phyloP scores from a whole-genome alignment of 1,284 basidiomycete species.

The Leucoagaricus sp. region DNA sequence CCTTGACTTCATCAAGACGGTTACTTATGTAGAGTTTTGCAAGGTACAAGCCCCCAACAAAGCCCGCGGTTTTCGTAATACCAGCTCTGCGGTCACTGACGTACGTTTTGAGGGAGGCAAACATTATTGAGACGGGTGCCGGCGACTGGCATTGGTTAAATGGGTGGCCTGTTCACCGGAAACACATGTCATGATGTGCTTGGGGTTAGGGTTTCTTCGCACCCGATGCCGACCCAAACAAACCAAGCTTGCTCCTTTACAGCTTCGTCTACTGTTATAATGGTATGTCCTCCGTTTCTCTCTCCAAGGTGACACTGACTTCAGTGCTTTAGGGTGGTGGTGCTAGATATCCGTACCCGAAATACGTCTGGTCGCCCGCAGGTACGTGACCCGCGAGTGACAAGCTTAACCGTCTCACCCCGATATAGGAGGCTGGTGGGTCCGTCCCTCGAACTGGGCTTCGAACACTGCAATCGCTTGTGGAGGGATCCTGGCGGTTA shows the following conservation, averaged over 20 bases:
- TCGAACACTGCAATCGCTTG: conserved; percentile 64
- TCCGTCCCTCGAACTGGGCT: conserved; percentile 69
- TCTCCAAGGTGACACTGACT: background rate
- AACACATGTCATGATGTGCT: conserved; percentile 10
- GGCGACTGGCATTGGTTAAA: conserved; percentile 10
- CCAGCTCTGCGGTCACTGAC: conserved; percentile 49
- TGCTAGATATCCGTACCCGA: conserved; percentile 68
- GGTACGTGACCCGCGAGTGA: conserved; percentile 38
- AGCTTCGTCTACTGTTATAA: conserved; percentile 16
- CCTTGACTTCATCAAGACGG: conserved; percentile 73
- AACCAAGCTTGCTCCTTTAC: background rate
- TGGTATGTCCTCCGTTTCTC: conserved; percentile 24
- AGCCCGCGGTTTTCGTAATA: conserved; percentile 38
- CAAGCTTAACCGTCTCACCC: background rate
- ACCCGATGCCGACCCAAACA: conserved; percentile 13
- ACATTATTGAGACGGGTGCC: conserved; percentile 29
- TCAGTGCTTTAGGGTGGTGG: conserved; percentile 51
- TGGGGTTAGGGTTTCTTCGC: conserved; percentile 16
- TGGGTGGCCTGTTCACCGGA: background rate
- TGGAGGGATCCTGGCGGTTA: conserved; percentile 57
- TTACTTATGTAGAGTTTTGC: conserved; percentile 65
- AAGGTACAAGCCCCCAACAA: conserved; percentile 67
- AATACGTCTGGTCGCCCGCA: conserved; percentile 71
- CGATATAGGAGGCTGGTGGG: conserved; percentile 71
- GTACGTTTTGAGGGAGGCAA: conserved; percentile 43